Base-by-base conservation (phyloP, 495 filamentous ascomycete genomes). In the Podospora anserina region DNA sequence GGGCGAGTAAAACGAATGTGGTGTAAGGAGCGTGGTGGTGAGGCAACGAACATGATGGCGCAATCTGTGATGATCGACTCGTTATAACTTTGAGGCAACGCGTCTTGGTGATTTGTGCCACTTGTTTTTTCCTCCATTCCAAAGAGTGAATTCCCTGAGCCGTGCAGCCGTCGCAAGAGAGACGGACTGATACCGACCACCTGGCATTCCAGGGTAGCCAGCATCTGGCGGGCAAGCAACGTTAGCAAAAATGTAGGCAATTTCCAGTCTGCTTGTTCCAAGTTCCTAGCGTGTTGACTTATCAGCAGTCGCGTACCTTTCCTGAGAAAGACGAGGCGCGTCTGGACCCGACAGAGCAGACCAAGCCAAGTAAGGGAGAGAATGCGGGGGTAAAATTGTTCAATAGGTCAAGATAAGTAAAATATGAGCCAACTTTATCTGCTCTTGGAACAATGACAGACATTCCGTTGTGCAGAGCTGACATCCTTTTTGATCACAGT, bases 41-140 rank as follows among this genome's bases (percentile, higher is more conserved):
- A 58, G 2, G 55, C 54, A 58, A 58, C n/a, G 23, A 18, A 20
- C 3, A 58, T 20, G n/a, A 58, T 58, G n/a, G 55, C 55, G 55
- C 55, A 19, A 58, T 58, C 3, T 9, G 55, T 19, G 55, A 26
- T 26, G 55, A 58, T 23, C 55, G 55, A 20, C n/a, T 26, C 55
- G 55, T 26, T 58, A 58, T 58, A 58, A 26, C 4, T 19, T 20
- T 58, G 19, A 15, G 55, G 23, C 18, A 19, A 58, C 55, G 23
- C 55, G 55, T 58, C 18, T 58, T 58, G n/a, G 55, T 58, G 55
- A 58, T 58, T 58, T 58, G n/a, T 19, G 19, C 7, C 0, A n/a
- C 23, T 58, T 58, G 55, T 58, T 58, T 15, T 58, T 58, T 19
- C 23, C 55, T 58, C 15, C 55, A 58, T 58, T 58, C 55, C 55